Evolutionary conservation across 805 yeast species (phyloP).

Genomic region (Metschnikowia aberdeeniae): DNA sequence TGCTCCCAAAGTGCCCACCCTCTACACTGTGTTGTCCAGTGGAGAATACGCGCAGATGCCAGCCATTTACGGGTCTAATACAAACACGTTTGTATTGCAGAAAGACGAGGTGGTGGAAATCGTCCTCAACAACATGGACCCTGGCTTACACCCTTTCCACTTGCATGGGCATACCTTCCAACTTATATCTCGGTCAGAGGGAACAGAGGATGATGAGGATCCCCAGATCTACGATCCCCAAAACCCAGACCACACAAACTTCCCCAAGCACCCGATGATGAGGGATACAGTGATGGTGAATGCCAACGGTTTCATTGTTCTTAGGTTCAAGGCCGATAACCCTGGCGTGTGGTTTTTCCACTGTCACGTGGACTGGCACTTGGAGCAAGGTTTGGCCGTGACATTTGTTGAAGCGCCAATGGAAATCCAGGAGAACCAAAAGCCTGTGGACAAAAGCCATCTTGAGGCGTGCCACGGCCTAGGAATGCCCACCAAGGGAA

Average conservation of each 20-base stretch:
- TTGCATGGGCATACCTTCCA: conserved; percentile 74
- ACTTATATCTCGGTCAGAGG: conserved; percentile 50
- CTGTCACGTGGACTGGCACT: conserved; percentile 86
- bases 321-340: conserved; percentile 75
- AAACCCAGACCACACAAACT: conserved; percentile 33
- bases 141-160: conserved; percentile 77
- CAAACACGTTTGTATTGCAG: conserved; percentile 58
- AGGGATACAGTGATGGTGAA: conserved; percentile 72
- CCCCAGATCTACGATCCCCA: conserved; percentile 49
- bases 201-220: conserved; percentile 49
- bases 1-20: conserved; percentile 67
- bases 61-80: conserved; percentile 69
- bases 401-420: conserved; percentile 69
- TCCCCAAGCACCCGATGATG: conserved; percentile 56
- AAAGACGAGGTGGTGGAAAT: conserved; percentile 66
- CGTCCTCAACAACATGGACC: conserved; percentile 74
- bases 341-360: conserved; percentile 96
- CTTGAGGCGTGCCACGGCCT: conserved; percentile 46
- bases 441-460: conserved; percentile 44
- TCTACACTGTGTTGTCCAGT: conserved; percentile 57
- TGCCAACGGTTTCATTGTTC: conserved; percentile 62
- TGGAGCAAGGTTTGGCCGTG: conserved; percentile 75
- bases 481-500: conserved; percentile 49
- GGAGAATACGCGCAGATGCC: conserved; percentile 54
- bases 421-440: conserved; percentile 33